Conservation (phyloP, 768 basidiomycete species). For the Pleurotus cornucopiae region DNA sequence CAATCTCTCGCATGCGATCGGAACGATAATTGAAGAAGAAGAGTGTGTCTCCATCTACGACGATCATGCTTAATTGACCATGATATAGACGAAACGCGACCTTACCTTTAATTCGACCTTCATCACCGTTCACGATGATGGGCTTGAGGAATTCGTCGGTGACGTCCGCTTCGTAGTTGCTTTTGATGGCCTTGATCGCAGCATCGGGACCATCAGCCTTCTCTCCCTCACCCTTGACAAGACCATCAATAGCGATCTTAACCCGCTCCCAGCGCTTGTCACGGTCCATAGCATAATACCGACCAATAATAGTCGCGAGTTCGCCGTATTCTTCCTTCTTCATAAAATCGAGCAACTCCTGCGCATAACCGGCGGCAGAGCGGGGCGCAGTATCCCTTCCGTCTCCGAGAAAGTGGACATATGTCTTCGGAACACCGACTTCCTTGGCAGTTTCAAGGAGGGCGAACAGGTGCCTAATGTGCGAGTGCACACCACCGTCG, state of each 20-base stretch:
- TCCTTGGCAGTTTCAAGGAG: constrained; percentile 90
- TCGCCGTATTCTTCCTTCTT: constrained; percentile 75
- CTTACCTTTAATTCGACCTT: constrained; percentile 77
- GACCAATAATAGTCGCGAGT: constrained; percentile 79
- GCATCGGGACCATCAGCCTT: constrained; percentile 46
- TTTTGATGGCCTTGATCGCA: constrained; percentile 61
- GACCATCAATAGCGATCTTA: constrained; percentile 83
- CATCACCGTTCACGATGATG: constrained; percentile 78
- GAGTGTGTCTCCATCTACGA: constrained; percentile 75
- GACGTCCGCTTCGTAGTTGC: constrained; percentile 78
- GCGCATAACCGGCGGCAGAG: constrained; percentile 72
- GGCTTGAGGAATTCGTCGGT: constrained; percentile 97
- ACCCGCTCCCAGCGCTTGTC: constrained; percentile 96
- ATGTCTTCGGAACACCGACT: constrained; percentile 77
- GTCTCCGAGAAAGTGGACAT: constrained; percentile 92
- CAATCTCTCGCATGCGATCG: constrained; percentile 92
- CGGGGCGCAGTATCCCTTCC: constrained; percentile 92
- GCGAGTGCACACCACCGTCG: constrained; percentile 96
- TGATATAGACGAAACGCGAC: constrained; percentile 6
- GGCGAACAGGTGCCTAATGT: constrained; percentile 86
- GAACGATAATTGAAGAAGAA: constrained; percentile 99
- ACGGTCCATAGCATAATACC: constrained; percentile 97
- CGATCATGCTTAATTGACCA: not conserved
- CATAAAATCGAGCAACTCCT: constrained; percentile 75
- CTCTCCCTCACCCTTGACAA: constrained; percentile 68